Conservation (phyloP, 495 filamentous ascomycete genomes). For the Hyaloscypha variabilis region DNA sequence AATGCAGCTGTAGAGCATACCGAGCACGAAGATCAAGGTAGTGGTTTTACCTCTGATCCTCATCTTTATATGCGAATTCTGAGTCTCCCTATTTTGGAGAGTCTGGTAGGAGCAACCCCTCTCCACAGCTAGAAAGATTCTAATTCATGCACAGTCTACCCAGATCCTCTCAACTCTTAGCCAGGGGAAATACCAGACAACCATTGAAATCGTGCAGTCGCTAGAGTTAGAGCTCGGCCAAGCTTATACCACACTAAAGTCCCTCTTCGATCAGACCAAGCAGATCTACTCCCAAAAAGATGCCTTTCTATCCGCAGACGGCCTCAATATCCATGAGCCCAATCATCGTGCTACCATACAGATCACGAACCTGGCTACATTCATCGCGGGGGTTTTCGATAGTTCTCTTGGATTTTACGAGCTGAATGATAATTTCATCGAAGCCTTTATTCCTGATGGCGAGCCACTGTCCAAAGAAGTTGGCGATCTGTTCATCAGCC, state of each 20-base stretch:
- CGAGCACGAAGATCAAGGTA: not conserved
- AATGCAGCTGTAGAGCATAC: not conserved
- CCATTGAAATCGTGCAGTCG: conserved; percentile 72
- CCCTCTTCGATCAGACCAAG: conserved; percentile 80
- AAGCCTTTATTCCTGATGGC: conserved; percentile 80
- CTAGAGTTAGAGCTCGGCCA: conserved; percentile 75
- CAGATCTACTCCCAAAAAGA: conserved; percentile 71
- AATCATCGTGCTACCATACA: conserved; percentile 76
- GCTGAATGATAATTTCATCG: conserved; percentile 81
- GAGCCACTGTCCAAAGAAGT: conserved; percentile 71
- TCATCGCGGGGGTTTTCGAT: conserved; percentile 79
- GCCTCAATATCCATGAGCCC: conserved; percentile 69
- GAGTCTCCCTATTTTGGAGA: conserved; percentile 73
- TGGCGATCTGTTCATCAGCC: conserved; percentile 72
- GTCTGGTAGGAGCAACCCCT: conserved; percentile 52
- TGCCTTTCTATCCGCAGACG: conserved; percentile 71
- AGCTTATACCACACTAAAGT: conserved; percentile 79
- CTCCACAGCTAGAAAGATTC: conserved; percentile 25
- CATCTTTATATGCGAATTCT: conserved; percentile 60
- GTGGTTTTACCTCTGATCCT: conserved; percentile 31
- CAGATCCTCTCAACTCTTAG: conserved; percentile 73
- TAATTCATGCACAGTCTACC: conserved; percentile 52
- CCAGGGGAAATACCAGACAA: conserved; percentile 70
- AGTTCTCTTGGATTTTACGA: conserved; percentile 83
- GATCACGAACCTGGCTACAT: conserved; percentile 86